Evolutionary conservation across 208 protist species (phyloP).

Genomic region (Angomonas deanei): DNA sequence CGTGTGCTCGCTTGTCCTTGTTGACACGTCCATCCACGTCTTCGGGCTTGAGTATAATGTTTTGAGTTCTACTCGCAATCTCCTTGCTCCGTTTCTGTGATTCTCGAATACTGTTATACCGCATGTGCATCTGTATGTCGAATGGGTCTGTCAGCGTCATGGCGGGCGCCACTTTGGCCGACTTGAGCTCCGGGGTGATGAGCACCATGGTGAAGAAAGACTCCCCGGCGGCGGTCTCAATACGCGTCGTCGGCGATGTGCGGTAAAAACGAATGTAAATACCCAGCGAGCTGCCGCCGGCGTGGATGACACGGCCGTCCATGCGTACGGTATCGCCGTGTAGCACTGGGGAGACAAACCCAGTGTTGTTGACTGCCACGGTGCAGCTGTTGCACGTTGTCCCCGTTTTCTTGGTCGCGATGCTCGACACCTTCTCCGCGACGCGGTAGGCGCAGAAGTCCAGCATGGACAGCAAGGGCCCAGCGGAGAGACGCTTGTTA

Average conservation of each 20-base stretch:
- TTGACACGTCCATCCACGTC: slow-evolving; percentile 68
- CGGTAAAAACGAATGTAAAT: slow-evolving; percentile 81
- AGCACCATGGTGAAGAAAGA: slow-evolving; percentile 88
- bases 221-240: slow-evolving; percentile 56
- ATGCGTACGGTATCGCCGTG: slow-evolving; percentile 82
- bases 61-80: slow-evolving; percentile 7
- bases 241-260: slow-evolving; percentile 48
- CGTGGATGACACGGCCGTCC: slow-evolving; percentile 69
- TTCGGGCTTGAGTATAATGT: slow-evolving; percentile 23
- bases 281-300: slow-evolving; percentile 74
- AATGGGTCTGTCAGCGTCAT: slow-evolving; percentile 63
- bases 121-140: slow-evolving; percentile 58
- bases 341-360: slow-evolving; percentile 73
- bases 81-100: slow-evolving; percentile 27
- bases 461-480: slow-evolving; percentile 77
- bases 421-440: slow-evolving; percentile 28
- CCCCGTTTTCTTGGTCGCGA: slow-evolving; percentile 13
- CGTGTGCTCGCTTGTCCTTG: slow-evolving; percentile 39
- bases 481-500: slow-evolving; percentile 58
- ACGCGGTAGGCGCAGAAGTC: slow-evolving; percentile 80
- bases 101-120: slow-evolving; percentile 51
- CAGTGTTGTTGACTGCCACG: slow-evolving; percentile 78
- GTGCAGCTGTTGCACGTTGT: slow-evolving; percentile 54
- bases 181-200: slow-evolving; percentile 67
- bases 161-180: slow-evolving; percentile 75